Base-by-base conservation (phyloP, 495 filamentous ascomycete genomes). In the Aspergillus haitiensis region DNA sequence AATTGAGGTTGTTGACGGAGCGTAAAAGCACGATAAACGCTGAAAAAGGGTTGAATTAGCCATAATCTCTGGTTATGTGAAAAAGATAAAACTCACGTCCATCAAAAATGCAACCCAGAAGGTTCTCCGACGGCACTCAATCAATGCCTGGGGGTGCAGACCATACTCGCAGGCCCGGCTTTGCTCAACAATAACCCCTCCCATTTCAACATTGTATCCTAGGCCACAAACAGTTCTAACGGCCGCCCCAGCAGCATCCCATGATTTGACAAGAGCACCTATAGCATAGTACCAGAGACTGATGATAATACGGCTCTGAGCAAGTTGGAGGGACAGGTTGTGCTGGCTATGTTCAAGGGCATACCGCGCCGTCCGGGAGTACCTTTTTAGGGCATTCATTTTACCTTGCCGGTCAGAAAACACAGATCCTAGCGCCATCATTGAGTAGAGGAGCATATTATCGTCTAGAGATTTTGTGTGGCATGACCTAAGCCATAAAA, bases 361-460 rank as follows among this genome's bases (percentile, higher is more conserved):
- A 68, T 85, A 84, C 39, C 80, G 80, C 12, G 86, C 82, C 16
- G 86, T 82, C 9, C 77, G 74, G 10, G 81, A 78, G 62, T 83
- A 87, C 32, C 76, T 74, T 59, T 70, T 76, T 21, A 83, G 72
- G 3, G 78, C 70, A 18, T 67, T 62, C 36, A 77, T 72, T 53
- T 73, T 70, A 50, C 80, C 79, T n/a, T 76, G 59, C n/a, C 81
- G 77, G 12, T 77, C 69, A 0, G 86, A 84, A 61, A 88, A 86
- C 1, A 82, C 67, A 12, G 84, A 78, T 7, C 80, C 84, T 60
- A 85, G 59, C 2, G 83, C 77, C 64, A 90, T 81, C 64, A 86
- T 80, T 11, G 81, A 81, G 73, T 88, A 90, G 48, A 87, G 78
- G 49, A 88, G 77, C 85, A 90, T 91, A 64, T 80, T 80, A 70